phyloP scores from a whole-genome alignment of 768 basidiomycete species.

The Lactarius quietus region DNA sequence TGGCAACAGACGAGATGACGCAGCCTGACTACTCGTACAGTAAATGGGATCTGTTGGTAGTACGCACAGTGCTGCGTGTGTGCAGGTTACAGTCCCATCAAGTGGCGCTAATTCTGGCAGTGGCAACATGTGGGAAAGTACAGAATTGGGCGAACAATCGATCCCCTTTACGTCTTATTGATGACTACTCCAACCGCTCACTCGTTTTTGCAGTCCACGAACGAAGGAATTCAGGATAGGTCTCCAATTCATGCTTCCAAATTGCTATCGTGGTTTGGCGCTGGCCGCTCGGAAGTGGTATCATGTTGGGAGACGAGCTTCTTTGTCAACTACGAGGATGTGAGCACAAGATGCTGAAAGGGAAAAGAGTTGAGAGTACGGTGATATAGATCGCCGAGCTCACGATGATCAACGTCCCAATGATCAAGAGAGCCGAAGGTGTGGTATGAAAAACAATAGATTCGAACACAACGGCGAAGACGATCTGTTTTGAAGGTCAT shows the following conservation, averaged over 20 bases:
- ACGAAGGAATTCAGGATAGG: neutral
- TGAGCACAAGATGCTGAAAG: neutral
- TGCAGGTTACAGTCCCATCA: too few relatives aligned
- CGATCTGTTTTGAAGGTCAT: constrained; percentile 39
- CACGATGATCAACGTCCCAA: constrained; percentile 65
- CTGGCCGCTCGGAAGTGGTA: neutral
- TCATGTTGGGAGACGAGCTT: neutral
- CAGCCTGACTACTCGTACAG: too few relatives aligned
- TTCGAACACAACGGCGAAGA: constrained; percentile 68
- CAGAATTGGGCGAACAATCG: neutral
- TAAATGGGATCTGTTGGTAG: too few relatives aligned
- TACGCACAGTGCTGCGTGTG: neutral
- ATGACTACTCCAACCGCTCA: neutral
- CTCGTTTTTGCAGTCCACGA: neutral
- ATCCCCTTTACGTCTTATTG: neutral
- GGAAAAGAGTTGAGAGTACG: constrained; percentile 35
- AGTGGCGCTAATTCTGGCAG: neutral
- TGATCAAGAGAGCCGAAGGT: constrained; percentile 55
- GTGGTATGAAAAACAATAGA: constrained; percentile 56
- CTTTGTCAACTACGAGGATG: constrained; percentile 28
- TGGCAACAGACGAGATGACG: too few relatives aligned
- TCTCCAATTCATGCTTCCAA: neutral
- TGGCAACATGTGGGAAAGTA: neutral
- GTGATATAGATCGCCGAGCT: constrained; percentile 60
- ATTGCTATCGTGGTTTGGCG: neutral